Conservation (phyloP, 2,329 filamentous ascomycete genomes). For the Aspergillus versicolor region DNA sequence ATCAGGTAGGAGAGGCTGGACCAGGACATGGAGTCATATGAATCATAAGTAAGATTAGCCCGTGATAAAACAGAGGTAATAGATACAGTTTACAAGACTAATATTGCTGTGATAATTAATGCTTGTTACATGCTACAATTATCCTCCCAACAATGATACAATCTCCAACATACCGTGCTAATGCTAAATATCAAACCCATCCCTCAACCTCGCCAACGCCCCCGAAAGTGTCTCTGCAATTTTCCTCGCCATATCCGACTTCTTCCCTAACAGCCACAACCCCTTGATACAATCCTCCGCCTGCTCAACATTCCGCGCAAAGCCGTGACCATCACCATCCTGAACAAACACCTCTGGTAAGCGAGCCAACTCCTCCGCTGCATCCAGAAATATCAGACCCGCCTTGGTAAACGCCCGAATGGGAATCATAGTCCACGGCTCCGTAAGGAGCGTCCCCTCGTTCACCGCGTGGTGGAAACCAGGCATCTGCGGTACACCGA, state of each 20-base stretch:
- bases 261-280: background rate
- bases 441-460: background rate
- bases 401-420: background rate
- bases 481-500: background rate
- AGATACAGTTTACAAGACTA: too few species aligned
- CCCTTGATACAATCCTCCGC: background rate
- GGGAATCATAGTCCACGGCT: background rate
- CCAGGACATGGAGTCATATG: too few species aligned
- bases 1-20: too few species aligned
- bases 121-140: too few species aligned
- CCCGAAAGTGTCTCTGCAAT: background rate
- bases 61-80: too few species aligned
- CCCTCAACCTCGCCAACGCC: background rate
- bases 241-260: conserved; percentile 1
- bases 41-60: too few species aligned
- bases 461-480: background rate
- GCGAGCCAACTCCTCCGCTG: background rate
- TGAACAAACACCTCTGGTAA: background rate
- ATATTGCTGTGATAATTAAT: too few species aligned
- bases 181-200: background rate
- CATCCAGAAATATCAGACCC: background rate
- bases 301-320: background rate
- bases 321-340: background rate
- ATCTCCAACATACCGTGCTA: too few species aligned
- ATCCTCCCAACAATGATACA: too few species aligned